Evolutionary conservation across 208 protist species (phyloP).

Genomic region (Trichomonas gallinae): DNA sequence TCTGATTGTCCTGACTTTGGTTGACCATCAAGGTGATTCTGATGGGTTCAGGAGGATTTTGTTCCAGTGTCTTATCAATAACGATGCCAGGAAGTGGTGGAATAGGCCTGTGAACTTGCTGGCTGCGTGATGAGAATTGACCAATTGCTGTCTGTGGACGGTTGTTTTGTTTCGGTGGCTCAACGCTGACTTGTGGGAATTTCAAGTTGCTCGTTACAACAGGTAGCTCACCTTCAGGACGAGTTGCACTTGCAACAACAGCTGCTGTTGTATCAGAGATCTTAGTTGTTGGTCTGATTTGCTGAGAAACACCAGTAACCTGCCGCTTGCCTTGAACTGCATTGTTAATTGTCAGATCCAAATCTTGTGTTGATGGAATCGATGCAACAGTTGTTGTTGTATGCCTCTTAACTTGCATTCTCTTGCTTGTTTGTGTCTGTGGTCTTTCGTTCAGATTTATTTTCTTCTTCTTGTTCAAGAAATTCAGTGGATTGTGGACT

Average conservation of each 20-base stretch:
- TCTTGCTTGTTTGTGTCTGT: neutral
- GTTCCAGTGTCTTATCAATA: neutral
- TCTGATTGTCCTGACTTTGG: neutral
- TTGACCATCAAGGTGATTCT: neutral
- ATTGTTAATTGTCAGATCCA: neutral
- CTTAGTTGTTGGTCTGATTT: neutral
- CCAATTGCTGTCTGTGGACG: neutral
- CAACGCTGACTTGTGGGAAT: neutral
- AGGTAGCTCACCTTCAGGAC: neutral
- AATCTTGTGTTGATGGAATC: neutral
- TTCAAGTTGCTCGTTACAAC: neutral
- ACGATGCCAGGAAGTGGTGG: neutral
- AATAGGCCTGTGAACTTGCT: neutral
- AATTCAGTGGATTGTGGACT: neutral
- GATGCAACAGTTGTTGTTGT: neutral
- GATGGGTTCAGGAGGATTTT: neutral
- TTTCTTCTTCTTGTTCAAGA: neutral
- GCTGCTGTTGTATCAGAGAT: neutral
- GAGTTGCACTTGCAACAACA: neutral
- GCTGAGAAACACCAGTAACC: neutral
- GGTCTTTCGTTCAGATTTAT: neutral
- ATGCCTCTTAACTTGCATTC: neutral
- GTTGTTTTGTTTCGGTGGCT: neutral
- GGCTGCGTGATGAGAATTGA: neutral
- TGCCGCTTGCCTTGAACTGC: neutral